Evolutionary conservation across 345 rosid species (phyloP).

Genomic region (Gynandropsis gynandra): DNA sequence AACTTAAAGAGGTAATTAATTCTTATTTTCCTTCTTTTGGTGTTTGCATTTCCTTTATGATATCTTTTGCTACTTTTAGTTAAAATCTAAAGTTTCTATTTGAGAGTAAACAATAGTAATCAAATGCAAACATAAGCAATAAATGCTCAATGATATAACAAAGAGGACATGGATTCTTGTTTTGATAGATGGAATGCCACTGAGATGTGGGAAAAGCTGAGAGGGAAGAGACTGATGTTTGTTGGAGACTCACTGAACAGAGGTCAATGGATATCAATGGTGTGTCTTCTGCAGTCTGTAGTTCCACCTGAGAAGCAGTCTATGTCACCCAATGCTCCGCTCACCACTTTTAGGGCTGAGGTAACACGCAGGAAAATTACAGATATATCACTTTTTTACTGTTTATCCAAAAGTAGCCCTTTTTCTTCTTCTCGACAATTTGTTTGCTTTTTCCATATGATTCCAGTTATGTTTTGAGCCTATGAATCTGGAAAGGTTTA

Average conservation of each 20-base stretch:
- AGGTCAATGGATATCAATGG: constrained; percentile 99
- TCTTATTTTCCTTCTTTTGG: background rate
- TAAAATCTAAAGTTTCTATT: background rate
- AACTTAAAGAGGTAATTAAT: constrained; percentile 53
- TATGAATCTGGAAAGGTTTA: too few species aligned
- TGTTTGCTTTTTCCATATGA: too few species aligned
- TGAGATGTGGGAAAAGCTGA: constrained; percentile 95
- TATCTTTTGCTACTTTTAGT: background rate
- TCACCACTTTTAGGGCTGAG: constrained; percentile 90
- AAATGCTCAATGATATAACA: too few species aligned
- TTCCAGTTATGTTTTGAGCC: too few species aligned
- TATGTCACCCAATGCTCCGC: constrained; percentile 81
- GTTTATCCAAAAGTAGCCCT: too few species aligned
- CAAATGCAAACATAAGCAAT: too few species aligned
- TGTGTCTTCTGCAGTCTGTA: constrained; percentile 79
- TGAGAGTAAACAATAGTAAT: too few species aligned
- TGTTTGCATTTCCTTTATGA: background rate
- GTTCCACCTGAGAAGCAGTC: constrained; percentile 67
- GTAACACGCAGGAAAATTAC: constrained; percentile 21
- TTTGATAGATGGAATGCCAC: constrained; percentile 66
- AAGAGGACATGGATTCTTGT: background rate
- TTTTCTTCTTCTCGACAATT: background rate
- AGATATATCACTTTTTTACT: too few species aligned
- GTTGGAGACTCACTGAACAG: constrained; percentile 92
- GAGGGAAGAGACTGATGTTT: constrained; percentile 91